Evolutionary conservation across 306 rosid genomes (phyloP), one percentile per base, ranked within the genome.

Genomic region (Trichosanthes cucumerina): DNA sequence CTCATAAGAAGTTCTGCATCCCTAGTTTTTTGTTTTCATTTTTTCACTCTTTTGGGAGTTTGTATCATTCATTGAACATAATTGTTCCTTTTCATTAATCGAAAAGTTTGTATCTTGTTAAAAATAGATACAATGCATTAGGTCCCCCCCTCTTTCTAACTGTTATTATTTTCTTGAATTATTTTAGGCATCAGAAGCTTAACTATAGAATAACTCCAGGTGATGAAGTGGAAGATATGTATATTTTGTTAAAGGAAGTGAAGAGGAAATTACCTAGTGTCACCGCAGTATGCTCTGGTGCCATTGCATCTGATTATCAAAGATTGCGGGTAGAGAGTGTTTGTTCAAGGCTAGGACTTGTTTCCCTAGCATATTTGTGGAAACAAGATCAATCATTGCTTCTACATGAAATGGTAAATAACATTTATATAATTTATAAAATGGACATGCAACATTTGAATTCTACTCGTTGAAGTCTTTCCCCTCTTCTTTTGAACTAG

Each of bases 341-440:
- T 43, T 95, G 98, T 89, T 87, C 98, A 80, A 92, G 98, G 96
- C 91, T 95, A 85, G 97, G 97, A 79, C 95, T 95, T 88, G 97
- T 95, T 89, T 95, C 98, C 82, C 82, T 92, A 82, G 97, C 98
- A 75, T 95, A 89, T 85, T 86, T 95, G 84, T 95, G 98, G 98
- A 92, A 88, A 87, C 96, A 89, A 87, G 96, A 95, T 87, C 98
- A 95, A 83, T 92, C 97, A 68, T 78, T 85, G 85, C 98, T 95
- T 79, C 93, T 95, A 79, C 92, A 89, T 64, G 93, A 91, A 91
- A 95, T 95, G 98, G 98, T 95, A 91, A 89, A 80, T 80, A 70
- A 76, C 46, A 39, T 76, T 58, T 80, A 75, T 43, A 78, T 77
- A 52, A 78, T 49, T 21, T 59, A 79, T 62, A 47, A 81, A 60